These are phyloP conservation scores for Thielaviopsis musarum DNA, from an alignment of 2,329 filamentous ascomycete species.

Conservation along the genomic window DNA sequence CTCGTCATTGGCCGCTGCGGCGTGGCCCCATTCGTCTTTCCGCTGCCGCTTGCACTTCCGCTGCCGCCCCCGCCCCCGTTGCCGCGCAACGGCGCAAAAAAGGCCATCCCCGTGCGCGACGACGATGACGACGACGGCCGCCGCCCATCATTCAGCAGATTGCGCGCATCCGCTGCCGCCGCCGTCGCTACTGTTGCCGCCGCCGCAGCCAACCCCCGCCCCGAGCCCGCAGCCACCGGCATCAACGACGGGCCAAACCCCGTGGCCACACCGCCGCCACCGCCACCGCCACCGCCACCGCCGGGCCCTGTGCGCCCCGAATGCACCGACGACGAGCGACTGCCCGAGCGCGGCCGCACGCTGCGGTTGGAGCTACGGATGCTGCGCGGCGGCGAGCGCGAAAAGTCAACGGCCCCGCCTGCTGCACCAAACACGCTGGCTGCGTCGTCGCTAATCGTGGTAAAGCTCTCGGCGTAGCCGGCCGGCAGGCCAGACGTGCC, in stretches of 20 bases:
- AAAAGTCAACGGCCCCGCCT: conserved; percentile 38
- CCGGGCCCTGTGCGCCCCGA: conserved; percentile 5
- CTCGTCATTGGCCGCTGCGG: conserved; percentile 19
- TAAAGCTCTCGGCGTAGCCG: conserved; percentile 24
- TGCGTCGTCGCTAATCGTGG: conserved; percentile 40
- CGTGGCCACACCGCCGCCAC: neutral
- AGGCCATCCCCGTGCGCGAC: neutral
- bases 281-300: neutral
- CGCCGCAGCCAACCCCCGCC: neutral
- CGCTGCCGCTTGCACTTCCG: conserved; percentile 13
- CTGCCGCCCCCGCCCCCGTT: conserved; percentile 13
- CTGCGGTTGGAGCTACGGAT: conserved; percentile 32
- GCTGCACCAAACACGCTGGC: conserved; percentile 31
- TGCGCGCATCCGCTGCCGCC: neutral
- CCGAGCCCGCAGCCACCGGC: neutral
- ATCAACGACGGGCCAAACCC: conserved; percentile 8
- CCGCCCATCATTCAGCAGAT: neutral
- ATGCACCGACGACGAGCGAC: conserved; percentile 10
- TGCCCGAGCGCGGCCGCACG: conserved; percentile 5
- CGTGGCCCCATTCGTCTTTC: neutral
- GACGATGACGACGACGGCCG: neutral
- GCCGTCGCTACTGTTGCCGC: no score
- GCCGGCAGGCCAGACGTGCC: conserved; percentile 22
- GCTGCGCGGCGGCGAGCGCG: conserved; percentile 39
- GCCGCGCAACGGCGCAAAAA: conserved; percentile 4